Evolutionary conservation across 2,329 filamentous ascomycete genomes (phyloP), one percentile per base, ranked within the genome.

Genomic region (Penicillium sp.): DNA sequence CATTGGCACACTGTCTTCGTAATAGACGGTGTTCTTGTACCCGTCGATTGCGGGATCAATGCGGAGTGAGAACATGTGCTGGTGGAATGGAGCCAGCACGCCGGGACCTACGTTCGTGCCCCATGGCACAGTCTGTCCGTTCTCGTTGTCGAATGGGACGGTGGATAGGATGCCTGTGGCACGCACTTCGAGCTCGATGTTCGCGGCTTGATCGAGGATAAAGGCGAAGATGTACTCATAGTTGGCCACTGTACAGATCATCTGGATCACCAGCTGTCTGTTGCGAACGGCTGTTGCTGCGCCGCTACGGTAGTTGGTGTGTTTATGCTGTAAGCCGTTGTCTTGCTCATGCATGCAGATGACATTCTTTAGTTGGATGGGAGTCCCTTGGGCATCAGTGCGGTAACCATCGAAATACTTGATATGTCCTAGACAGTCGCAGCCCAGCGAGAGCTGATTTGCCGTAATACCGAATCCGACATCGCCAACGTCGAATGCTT

Each of bases 181-280:
- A 16, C 80, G 75, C 13, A 82, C 77, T 54, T 85, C 82, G 48
- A 84, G 82, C 47, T 72, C 71, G 33, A 84, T 60, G 46, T 82
- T 79, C 32, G 78, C 81, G 1, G 80, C 80, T 59, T 84, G 81
- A 56, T 84, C 82, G 66, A 85, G 83, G 37, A 80, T 75, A 60
- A 80, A 85, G 1, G 80, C 80, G 29, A 85, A 71, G 51, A 85
- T 83, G 56, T 85, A 85, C 55, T 85, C 81, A 61, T 85, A 85
- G 64, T 85, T 85, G 8, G 77, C 71, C 2, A 84, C 79, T 0
- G 80, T 84, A 63, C 82, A 82, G 59, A 84, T 84, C 52, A 75
- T 77, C 56, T 84, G 81, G 9, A 84, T 57, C 0, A 85, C 80
- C 0, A 85, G 64, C 56, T 84, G 79, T 20, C 81, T 71, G 49